These are phyloP conservation scores for Grosmannia huntii DNA, from an alignment of 2,329 filamentous ascomycete species.

Conservation along the genomic window DNA sequence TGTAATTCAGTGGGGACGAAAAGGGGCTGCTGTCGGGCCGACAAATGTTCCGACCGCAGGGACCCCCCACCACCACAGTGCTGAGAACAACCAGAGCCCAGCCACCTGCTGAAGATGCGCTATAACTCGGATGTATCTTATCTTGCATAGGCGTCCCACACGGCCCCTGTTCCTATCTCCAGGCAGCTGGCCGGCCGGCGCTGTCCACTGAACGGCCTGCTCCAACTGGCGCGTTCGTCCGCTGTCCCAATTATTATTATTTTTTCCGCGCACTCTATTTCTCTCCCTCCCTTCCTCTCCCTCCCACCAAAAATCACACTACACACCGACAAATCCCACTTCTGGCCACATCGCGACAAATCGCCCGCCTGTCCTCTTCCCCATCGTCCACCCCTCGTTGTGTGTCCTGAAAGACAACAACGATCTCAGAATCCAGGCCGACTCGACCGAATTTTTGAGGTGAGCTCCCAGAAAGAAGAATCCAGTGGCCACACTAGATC, in stretches of 20 bases:
- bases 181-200: not conserved
- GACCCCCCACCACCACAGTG: not conserved
- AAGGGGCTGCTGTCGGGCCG: not conserved
- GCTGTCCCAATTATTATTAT: not conserved
- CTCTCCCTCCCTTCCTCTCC: constrained; percentile 2
- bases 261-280: constrained; percentile 2
- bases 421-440: not conserved
- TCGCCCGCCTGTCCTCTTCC: constrained; percentile 8
- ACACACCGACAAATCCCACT: constrained; percentile 15
- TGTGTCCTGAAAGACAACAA: constrained; percentile 1
- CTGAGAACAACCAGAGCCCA: not conserved
- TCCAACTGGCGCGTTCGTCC: not conserved
- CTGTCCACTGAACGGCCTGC: not conserved
- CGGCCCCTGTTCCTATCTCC: not conserved
- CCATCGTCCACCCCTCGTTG: not conserved
- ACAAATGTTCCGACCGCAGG: not conserved
- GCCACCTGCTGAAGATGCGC: not conserved
- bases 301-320: constrained; percentile 9
- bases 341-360: constrained; percentile 15
- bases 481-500: not conserved
- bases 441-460: not conserved
- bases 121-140: not conserved
- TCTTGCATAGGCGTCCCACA: not conserved
- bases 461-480: not conserved
- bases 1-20: not conserved